phyloP scores from a whole-genome alignment of 2,329 filamentous ascomycete species.

The Hypocreales sp. region DNA sequence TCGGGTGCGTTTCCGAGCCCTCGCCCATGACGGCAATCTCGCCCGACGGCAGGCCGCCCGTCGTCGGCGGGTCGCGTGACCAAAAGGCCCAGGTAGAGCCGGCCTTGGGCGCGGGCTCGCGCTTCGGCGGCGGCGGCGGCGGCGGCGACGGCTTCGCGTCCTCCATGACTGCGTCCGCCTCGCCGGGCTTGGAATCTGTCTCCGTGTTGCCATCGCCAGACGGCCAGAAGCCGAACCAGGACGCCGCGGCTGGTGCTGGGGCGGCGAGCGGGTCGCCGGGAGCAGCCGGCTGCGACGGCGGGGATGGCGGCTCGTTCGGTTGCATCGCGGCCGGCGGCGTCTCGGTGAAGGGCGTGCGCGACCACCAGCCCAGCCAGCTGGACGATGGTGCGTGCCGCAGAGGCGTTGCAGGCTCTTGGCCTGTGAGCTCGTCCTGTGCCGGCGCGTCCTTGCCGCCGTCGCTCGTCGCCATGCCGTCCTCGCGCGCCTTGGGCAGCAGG shows the following conservation, averaged over 20 bases:
- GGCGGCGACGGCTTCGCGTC: constrained; percentile 18
- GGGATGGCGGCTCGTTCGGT: too few species aligned
- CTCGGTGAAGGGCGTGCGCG: constrained; percentile 7
- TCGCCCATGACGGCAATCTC: constrained; percentile 43
- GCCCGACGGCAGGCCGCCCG: constrained; percentile 24
- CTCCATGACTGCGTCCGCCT: constrained; percentile 24
- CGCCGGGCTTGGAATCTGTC: neutral
- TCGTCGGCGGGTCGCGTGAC: constrained; percentile 42
- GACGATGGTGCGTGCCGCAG: constrained; percentile 18
- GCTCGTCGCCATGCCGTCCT: too few species aligned
- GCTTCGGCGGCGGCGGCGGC: constrained; percentile 13
- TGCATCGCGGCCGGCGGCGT: constrained; percentile 6
- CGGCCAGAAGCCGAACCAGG: constrained; percentile 27
- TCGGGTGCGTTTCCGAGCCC: constrained; percentile 38
- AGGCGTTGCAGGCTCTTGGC: constrained; percentile 2
- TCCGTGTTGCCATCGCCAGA: constrained; percentile 5
- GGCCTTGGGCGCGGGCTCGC: constrained; percentile 25
- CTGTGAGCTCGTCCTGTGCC: constrained; percentile 1
- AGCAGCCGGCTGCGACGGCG: constrained; percentile 7
- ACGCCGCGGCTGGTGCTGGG: constrained; percentile 9
- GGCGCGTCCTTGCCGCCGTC: too few species aligned
- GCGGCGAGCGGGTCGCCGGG: constrained; percentile 6
- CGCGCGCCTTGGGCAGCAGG: constrained; percentile 11
- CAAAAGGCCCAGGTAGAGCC: constrained; percentile 71
- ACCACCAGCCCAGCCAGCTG: constrained; percentile 41